Evolutionary conservation across 2,329 filamentous ascomycete genomes (phyloP).

Genomic region (Pseudopyrenochaeta lycopersici): DNA sequence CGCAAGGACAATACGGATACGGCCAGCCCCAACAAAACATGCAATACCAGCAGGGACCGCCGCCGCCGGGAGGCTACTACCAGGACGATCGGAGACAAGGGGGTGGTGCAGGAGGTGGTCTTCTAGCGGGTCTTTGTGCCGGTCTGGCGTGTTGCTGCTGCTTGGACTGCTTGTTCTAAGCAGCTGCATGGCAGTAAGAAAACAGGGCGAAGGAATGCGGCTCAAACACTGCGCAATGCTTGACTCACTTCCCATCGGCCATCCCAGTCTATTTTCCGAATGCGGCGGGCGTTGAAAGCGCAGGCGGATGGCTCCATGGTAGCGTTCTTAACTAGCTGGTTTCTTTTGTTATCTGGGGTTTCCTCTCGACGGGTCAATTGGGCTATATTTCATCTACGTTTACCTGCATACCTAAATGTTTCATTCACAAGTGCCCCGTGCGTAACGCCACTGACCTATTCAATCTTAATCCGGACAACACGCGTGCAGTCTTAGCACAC

Average conservation of each 20-base stretch:
- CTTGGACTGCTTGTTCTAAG: conserved; percentile 60
- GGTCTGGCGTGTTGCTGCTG: conserved; percentile 62
- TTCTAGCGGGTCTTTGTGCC: conserved; percentile 55
- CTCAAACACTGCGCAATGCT: no score
- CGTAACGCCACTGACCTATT: neutral
- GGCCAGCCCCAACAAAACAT: conserved; percentile 39
- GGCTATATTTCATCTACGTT: no score
- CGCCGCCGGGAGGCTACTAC: conserved; percentile 51
- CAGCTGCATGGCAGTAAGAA: neutral
- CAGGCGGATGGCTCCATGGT: no score
- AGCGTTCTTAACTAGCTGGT: neutral
- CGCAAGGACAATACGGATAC: conserved; percentile 41
- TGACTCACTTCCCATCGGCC: no score
- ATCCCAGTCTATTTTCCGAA: no score
- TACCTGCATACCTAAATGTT: no score
- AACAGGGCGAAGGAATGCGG: neutral
- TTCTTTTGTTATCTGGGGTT: neutral
- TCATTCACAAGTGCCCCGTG: neutral
- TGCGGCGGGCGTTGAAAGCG: no score
- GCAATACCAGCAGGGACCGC: conserved; percentile 45
- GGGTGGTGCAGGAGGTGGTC: conserved; percentile 46
- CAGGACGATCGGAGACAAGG: conserved; percentile 42
- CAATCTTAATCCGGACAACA: neutral
- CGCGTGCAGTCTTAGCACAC: no score
- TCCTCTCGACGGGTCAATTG: neutral